A percentile compares a stretch with the other conserved stretches of the same genome.
Evolutionary conservation across 2,329 filamentous ascomycete genomes (phyloP).

Genomic region (Alternaria conjuncta): DNA sequence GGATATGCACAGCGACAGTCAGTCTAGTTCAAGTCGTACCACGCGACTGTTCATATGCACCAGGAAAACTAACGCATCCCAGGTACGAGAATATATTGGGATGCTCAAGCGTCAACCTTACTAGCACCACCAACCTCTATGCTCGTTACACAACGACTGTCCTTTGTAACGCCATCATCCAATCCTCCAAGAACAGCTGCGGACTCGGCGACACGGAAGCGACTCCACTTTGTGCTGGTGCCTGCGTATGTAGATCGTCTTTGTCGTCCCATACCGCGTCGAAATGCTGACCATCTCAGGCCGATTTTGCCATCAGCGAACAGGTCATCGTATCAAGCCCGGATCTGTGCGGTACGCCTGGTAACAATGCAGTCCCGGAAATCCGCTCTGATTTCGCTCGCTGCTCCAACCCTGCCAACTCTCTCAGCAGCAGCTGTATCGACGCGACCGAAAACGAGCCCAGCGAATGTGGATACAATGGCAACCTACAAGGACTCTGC

Average conservation of each 20-base stretch:
- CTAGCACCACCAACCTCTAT: conserved; percentile 82
- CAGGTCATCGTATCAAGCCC: conserved; percentile 79
- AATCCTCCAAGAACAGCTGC: conserved; percentile 80
- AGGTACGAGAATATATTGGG: conserved; percentile 86
- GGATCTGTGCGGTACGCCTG: conserved; percentile 72
- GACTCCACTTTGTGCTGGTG: conserved; percentile 83
- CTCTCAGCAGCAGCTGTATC: conserved; percentile 78
- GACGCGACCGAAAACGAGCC: conserved; percentile 80
- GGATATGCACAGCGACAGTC: conserved; percentile 82
- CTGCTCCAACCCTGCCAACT: conserved; percentile 81
- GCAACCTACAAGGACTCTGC: conserved; percentile 77
- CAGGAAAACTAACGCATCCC: conserved; percentile 39
- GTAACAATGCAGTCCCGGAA: conserved; percentile 70
- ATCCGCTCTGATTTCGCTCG: conserved; percentile 92
- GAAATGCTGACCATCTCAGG: conserved; percentile 57
- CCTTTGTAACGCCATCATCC: conserved; percentile 91
- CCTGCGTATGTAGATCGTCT: conserved; percentile 68
- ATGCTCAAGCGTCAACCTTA: conserved; percentile 77
- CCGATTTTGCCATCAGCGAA: conserved; percentile 86
- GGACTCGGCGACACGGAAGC: conserved; percentile 68
- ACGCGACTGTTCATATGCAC: not conserved
- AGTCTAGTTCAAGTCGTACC: conserved; percentile 34
- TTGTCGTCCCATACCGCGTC: conserved; percentile 15
- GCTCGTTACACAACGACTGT: conserved; percentile 92
- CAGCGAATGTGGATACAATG: conserved; percentile 82